phyloP scores from a whole-genome alignment of 2,329 filamentous ascomycete species.

The Orbilia blumenaviensis region DNA sequence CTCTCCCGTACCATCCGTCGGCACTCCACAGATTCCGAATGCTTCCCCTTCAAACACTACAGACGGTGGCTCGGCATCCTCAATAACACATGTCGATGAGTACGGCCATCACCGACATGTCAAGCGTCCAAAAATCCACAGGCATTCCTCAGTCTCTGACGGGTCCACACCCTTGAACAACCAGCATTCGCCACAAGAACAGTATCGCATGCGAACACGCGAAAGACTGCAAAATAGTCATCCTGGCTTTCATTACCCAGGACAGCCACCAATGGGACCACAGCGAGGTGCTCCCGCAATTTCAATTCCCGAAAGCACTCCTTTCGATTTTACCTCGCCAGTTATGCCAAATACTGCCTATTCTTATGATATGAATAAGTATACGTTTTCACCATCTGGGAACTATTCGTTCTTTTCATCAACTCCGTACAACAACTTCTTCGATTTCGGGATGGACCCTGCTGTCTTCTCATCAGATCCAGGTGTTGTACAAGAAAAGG shows the following conservation, averaged over 20 bases:
- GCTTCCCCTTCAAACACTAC: conserved; percentile 49
- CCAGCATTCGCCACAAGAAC: conserved; percentile 46
- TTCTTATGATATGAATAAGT: conserved; percentile 52
- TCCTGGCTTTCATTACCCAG: conserved; percentile 43
- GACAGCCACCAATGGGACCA: conserved; percentile 44
- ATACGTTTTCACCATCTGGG: conserved; percentile 46
- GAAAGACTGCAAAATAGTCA: conserved; percentile 43
- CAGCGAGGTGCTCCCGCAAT: conserved; percentile 32
- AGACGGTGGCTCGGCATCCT: conserved; percentile 48
- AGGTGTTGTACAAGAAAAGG: conserved; percentile 41
- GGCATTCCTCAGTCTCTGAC: conserved; percentile 45
- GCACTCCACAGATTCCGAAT: conserved; percentile 49
- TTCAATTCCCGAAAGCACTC: conserved; percentile 47
- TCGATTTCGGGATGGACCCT: conserved; percentile 51
- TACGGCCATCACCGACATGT: conserved; percentile 42
- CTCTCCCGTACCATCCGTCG: conserved; percentile 48
- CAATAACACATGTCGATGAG: conserved; percentile 45
- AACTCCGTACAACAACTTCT: conserved; percentile 49
- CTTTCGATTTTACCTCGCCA: conserved; percentile 49
- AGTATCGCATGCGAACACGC: conserved; percentile 51
- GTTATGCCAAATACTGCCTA: conserved; percentile 44
- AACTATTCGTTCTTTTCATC: conserved; percentile 52
- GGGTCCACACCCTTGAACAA: conserved; percentile 40
- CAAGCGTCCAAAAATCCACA: conserved; percentile 44
- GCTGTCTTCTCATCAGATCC: conserved; percentile 40